Evolutionary conservation across 1,284 basidiomycete genomes (phyloP).

Genomic region (Laetiporus sulphureus): DNA sequence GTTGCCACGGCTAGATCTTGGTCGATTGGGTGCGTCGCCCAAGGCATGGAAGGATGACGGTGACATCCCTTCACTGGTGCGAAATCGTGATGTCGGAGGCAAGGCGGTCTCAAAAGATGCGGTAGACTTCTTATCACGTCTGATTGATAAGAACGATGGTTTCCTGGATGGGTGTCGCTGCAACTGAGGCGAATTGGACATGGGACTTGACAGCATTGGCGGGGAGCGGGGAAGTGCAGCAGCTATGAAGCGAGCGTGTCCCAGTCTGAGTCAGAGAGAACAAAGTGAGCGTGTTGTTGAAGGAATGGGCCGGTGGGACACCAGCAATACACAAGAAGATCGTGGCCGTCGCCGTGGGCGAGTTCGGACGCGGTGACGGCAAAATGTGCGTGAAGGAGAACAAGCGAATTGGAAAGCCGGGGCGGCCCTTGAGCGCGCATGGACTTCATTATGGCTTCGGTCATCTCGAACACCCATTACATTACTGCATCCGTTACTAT

Average conservation of each 20-base stretch:
- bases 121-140: slow-evolving; percentile 42
- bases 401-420: no score
- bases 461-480: no score
- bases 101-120: slow-evolving; percentile 23
- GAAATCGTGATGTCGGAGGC: slow-evolving; percentile 13
- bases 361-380: slow-evolving; percentile 1
- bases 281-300: slow-evolving; percentile 19
- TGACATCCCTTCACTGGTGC: slow-evolving; percentile 26
- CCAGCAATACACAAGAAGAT: no score
- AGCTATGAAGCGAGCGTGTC: slow-evolving; percentile 21
- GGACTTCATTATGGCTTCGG: no score
- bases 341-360: slow-evolving; percentile 2
- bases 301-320: slow-evolving; percentile 14
- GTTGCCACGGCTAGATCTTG: no score
- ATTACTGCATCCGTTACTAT: no score
- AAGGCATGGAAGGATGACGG: slow-evolving; percentile 22
- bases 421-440: no score
- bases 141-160: slow-evolving; percentile 47
- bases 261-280: slow-evolving; percentile 7
- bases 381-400: slow-evolving; percentile 4
- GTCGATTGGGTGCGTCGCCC: no score
- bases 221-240: slow-evolving; percentile 18
- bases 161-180: slow-evolving; percentile 41
- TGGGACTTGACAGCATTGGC: slow-evolving; percentile 11
- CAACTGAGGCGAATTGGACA: slow-evolving; percentile 15